Conservation (phyloP, 192 early-diverging fungal species). For the Backusella circina region DNA sequence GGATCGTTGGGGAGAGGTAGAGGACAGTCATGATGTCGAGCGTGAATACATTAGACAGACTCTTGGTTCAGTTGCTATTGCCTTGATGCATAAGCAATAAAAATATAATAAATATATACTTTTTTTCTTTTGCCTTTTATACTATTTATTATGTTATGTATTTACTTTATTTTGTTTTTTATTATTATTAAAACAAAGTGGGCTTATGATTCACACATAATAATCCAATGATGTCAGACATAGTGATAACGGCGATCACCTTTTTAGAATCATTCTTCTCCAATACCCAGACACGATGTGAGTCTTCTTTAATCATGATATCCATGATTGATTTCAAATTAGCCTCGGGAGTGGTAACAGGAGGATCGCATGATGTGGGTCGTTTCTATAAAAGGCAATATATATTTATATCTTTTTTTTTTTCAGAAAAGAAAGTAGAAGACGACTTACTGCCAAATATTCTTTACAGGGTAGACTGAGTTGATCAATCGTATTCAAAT, state of each 20-base stretch:
- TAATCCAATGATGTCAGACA: constrained; percentile 50
- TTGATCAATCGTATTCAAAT: constrained; percentile 36
- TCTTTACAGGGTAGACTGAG: constrained; percentile 45
- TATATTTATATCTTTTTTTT: not conserved
- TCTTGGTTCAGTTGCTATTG: constrained; percentile 70
- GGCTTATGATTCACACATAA: not conserved
- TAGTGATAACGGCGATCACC: constrained; percentile 51
- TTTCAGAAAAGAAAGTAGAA: not conserved
- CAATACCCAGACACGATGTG: constrained; percentile 62
- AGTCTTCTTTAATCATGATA: constrained; percentile 34
- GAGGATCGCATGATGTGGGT: constrained; percentile 1
- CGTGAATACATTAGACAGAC: constrained; percentile 68
- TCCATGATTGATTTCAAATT: constrained; percentile 39
- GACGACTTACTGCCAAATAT: constrained; percentile 45
- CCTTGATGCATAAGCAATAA: constrained; percentile 30
- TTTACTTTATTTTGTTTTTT: not conserved
- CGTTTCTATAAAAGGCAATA: constrained; percentile 1
- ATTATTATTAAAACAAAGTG: not conserved
- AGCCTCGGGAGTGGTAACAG: constrained; percentile 23
- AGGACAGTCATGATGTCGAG: constrained; percentile 81
- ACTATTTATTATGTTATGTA: no score
- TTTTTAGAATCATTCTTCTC: constrained; percentile 22
- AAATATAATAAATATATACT: not conserved
- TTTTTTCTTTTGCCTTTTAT: no score
- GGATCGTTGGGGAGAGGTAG: constrained; percentile 86